Base-by-base conservation (phyloP, 2,329 filamentous ascomycete species). In the Apiospora pterosperma region DNA sequence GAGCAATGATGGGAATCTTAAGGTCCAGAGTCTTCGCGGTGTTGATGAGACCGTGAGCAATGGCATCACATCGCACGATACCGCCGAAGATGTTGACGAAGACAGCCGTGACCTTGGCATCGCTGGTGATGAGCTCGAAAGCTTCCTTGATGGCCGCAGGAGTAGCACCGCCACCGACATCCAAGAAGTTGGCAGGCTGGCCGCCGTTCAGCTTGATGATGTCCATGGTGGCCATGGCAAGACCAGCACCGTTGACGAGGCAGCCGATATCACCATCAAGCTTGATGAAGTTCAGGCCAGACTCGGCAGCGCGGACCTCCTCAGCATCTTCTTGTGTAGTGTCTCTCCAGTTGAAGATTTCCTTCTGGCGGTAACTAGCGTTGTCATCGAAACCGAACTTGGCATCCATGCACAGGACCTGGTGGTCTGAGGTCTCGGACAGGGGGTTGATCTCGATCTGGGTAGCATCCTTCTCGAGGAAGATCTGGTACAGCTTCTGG, bases 81-180 rank as follows among this genome's bases (percentile, higher is more conserved):
- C 96, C 96, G 78, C 96, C 96, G 78, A 99, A 99, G 81, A 99
- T 99, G 88, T 99, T 99, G 85, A 99, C 96, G 74, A 99, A 99
- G 84, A 99, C 96, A 75, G 96, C 96, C 62, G 94, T 95, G 71
- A 99, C 96, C 87, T 98, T 98, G 77, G 93, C 89, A 81, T 99
- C 96, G 81, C 91, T 96, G 74, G 96, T 99, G 84, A 99, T 99
- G 75, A 99, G 92, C 80, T 97, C 94, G 77, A 99, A 99, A 71
- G 96, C 96, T 82, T 96, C 91, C 85, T 93, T 92, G 83, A 99
- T 99, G 74, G 96, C 96, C 71, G 94, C 91, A 38, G 96, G 94
- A 67, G 96, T 99, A 72, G 96, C 96, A 85, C 96, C 96, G 79
- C 96, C 96, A 76, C 96, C 96, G 72, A 99, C 96, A 79, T 99